Evolutionary conservation across 257 asterid genomes (phyloP), one percentile per base, ranked within the genome.

Genomic region (Petunia axillaris): DNA sequence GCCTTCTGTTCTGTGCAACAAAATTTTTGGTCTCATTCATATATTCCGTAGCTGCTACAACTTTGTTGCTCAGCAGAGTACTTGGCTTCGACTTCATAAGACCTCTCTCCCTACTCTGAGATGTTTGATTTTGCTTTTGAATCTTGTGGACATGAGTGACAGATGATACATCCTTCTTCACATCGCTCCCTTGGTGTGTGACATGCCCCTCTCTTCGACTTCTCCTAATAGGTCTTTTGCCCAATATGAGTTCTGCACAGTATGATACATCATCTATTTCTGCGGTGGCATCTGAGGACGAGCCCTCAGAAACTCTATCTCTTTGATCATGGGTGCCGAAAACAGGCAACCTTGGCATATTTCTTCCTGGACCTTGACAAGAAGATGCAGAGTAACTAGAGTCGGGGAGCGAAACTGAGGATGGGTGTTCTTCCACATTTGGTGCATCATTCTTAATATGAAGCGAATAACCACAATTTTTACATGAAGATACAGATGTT

Each of bases 381-480:
- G 87, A 82, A 10, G 84, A 63, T 43, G 87, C 86, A 15, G 80
- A 84, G 76, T 83, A 77, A 80, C 80, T 80, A 13, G 85, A 64
- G 55, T 71, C 68, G n/a, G 90, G 86, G 14, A 87, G 84, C n/a
- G 78, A 78, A 65, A 81, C 81, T 60, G 81, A 25, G 1, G 80
- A 64, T 2, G 87, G 87, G 11, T 81, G 86, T 38, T 87, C 85
- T 64, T 77, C 84, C 68, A 58, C 41, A 64, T 75, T 64, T 10
- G 78, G 67, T 82, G 77, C 74, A 39, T 81, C 79, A 14, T 81
- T 87, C 76, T 60, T 46, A 58, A 83, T 70, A 81, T 85, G 90
- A 58, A 84, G 52, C 79, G 73, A 70, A 68, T 81, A 79, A 80
- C 96, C 96, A 83, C 97, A 92, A 64, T 88, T 88, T 86, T 79